Conservation (phyloP, 305 asterid species). For the Nicotiana rustica region DNA sequence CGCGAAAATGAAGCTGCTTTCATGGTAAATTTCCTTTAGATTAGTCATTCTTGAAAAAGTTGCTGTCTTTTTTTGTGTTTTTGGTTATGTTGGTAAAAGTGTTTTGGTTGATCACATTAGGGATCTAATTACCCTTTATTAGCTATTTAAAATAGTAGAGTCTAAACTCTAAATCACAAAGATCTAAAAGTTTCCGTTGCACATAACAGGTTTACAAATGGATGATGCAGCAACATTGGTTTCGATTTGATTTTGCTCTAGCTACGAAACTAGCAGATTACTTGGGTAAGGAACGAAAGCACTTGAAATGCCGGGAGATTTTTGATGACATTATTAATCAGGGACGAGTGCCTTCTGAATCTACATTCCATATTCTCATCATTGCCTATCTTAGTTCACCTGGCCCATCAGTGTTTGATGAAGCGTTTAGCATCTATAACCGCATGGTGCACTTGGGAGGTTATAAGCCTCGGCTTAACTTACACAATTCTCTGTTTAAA, state of each 20-base stretch:
- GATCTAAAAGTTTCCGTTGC: constrained; percentile 30
- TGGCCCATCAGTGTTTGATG: constrained; percentile 64
- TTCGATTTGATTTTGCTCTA: constrained; percentile 77
- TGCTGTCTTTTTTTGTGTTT: background rate
- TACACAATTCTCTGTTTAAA: constrained; percentile 85
- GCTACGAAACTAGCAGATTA: constrained; percentile 89
- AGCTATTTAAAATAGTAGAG: background rate
- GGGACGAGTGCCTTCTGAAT: constrained; percentile 82
- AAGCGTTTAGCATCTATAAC: constrained; percentile 78
- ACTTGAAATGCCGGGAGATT: constrained; percentile 83
- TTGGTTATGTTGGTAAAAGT: background rate
- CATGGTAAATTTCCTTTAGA: constrained; percentile 54
- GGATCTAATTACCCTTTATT: background rate
- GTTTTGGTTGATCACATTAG: background rate
- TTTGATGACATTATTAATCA: constrained; percentile 82
- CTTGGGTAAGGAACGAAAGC: constrained; percentile 87
- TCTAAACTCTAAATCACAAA: constrained; percentile 10
- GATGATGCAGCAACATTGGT: constrained; percentile 95
- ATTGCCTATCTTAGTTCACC: constrained; percentile 88
- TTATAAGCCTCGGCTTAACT: constrained; percentile 81
- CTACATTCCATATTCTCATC: constrained; percentile 80
- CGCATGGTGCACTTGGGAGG: constrained; percentile 92
- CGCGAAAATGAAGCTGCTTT: constrained; percentile 89
- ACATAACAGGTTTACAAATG: constrained; percentile 83
- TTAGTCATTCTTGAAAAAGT: background rate